A percentile compares a stretch with the other conserved stretches of the same genome.
Evolutionary conservation across 805 yeast genomes (phyloP).

Genomic region (Metschnikowia lunata): DNA sequence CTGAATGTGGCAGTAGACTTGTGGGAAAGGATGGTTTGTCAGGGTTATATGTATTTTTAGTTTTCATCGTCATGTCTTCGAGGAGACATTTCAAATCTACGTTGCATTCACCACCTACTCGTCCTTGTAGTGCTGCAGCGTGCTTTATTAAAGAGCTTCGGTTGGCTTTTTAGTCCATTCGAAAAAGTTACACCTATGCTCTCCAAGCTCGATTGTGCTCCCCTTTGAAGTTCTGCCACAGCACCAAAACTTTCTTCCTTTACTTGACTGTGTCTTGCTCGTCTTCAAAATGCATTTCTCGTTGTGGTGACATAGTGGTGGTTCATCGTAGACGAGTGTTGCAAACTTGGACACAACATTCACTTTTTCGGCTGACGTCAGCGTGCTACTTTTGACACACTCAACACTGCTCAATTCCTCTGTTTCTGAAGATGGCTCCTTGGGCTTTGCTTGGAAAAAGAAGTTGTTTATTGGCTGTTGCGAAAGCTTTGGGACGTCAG

Average conservation of each 20-base stretch:
- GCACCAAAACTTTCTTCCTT: slow-evolving; percentile 33
- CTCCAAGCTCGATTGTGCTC: slow-evolving; percentile 12
- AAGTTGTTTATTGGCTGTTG: slow-evolving; percentile 26
- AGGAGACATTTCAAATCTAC: slow-evolving; percentile 8
- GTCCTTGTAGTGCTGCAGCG: not conserved
- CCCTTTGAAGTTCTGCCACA: slow-evolving; percentile 19
- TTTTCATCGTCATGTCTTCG: slow-evolving; percentile 6
- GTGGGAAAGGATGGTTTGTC: slow-evolving; percentile 8
- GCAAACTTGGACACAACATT: slow-evolving; percentile 10
- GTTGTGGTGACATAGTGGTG: slow-evolving; percentile 28
- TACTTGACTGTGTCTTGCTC: slow-evolving; percentile 22
- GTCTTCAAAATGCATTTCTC: slow-evolving; percentile 26
- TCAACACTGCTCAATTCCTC: not conserved
- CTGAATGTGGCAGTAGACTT: not conserved
- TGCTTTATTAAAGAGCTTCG: not conserved
- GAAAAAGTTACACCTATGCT: slow-evolving; percentile 16
- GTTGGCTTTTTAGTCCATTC: slow-evolving; percentile 16
- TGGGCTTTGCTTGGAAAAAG: slow-evolving; percentile 14
- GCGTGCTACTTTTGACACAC: not conserved
- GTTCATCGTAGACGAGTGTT: slow-evolving; percentile 18
- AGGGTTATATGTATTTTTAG: slow-evolving; percentile 12
- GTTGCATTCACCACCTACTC: not conserved
- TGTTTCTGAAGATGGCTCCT: not conserved
- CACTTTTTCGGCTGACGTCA: not conserved
- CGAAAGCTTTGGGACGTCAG: not conserved